phyloP scores from a whole-genome alignment of 2,329 filamentous ascomycete species.

The Fusarium miscanthi region DNA sequence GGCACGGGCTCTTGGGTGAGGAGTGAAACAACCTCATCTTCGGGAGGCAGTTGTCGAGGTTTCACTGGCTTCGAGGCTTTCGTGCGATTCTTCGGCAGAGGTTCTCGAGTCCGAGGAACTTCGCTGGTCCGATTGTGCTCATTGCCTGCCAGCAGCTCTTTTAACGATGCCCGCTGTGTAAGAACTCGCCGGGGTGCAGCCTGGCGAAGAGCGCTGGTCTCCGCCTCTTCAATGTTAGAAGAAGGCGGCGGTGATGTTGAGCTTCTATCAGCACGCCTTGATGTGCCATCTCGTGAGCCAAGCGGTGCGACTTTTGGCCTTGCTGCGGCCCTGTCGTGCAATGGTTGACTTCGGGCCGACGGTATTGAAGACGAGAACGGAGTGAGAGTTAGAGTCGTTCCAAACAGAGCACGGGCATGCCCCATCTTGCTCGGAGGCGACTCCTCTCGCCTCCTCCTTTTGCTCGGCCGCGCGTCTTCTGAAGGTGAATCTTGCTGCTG shows the following conservation, averaged over 20 bases:
- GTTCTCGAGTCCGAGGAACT: background rate
- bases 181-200: conserved; percentile 17
- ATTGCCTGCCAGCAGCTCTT: conserved; percentile 28
- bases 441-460: conserved; percentile 44
- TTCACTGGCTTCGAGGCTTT: background rate
- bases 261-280: background rate
- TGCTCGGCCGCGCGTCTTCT: conserved; percentile 40
- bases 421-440: conserved; percentile 51
- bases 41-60: background rate
- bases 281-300: background rate
- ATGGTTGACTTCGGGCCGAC: conserved; percentile 22
- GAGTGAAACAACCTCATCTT: background rate
- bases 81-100: background rate
- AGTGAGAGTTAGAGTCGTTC: conserved; percentile 49
- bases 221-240: background rate
- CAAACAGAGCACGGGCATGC: conserved; percentile 52
- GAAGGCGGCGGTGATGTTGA: conserved; percentile 37
- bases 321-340: conserved; percentile 38
- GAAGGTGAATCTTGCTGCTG: conserved; percentile 27
- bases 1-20: background rate
- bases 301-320: background rate
- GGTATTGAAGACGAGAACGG: conserved; percentile 31
- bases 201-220: background rate
- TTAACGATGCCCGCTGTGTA: conserved; percentile 28
- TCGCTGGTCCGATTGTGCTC: conserved; percentile 10